Conservation (phyloP, 257 asterid genomes). For the Striga asiatica region DNA sequence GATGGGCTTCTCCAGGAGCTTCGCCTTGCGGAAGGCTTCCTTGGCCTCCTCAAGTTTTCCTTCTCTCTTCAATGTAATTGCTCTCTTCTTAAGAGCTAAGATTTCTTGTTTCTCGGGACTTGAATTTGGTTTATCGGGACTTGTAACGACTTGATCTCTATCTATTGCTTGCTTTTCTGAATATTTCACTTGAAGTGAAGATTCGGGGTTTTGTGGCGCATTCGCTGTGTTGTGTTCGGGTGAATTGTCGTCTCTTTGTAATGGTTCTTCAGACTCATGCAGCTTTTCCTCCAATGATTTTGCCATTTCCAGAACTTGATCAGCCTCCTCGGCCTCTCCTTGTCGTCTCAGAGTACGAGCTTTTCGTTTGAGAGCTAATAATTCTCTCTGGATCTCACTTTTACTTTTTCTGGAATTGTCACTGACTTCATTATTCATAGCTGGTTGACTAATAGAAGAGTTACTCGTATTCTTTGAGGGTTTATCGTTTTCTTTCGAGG, state of each 20-base stretch:
- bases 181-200: constrained; percentile 21
- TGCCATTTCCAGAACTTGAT: constrained; percentile 61
- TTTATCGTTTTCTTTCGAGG: constrained; percentile 22
- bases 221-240: too few species aligned
- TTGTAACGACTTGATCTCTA: constrained; percentile 4
- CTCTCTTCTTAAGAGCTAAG: constrained; percentile 68
- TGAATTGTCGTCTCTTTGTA: constrained; percentile 21
- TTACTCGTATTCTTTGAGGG: constrained; percentile 10
- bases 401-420: constrained; percentile 40
- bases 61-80: constrained; percentile 73
- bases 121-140: constrained; percentile 16
- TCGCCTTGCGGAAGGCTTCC: constrained; percentile 85
- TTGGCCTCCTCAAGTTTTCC: constrained; percentile 89
- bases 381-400: constrained; percentile 77
- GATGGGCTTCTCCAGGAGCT: constrained; percentile 52
- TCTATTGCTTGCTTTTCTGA: constrained; percentile 15
- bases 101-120: constrained; percentile 47
- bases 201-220: constrained; percentile 10
- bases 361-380: constrained; percentile 69
- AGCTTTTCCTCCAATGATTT: constrained; percentile 49
- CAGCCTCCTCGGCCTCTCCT: constrained; percentile 73
- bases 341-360: constrained; percentile 71
- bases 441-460: constrained; percentile 22
- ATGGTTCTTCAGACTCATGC: constrained; percentile 47
- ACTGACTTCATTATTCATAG: constrained; percentile 10